Evolutionary conservation across 352 stramenopile species (phyloP).

Genomic region (Phytophthora pluvialis): DNA sequence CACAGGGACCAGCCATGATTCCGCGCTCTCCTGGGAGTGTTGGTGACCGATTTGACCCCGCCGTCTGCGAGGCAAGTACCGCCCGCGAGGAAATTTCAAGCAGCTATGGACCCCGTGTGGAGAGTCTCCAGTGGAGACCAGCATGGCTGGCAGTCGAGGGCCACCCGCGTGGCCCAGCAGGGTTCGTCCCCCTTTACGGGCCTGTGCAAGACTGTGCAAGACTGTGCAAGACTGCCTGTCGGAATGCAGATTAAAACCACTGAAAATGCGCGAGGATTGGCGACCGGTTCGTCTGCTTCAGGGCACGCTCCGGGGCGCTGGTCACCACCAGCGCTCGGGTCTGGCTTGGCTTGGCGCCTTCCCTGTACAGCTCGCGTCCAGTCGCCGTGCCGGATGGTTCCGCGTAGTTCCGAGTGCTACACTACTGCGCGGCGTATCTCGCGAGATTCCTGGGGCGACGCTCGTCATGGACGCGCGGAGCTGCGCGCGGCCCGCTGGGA

Average conservation of each 20-base stretch:
- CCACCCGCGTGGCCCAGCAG: too few species aligned
- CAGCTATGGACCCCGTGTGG: background rate
- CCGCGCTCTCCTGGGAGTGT: conserved; percentile 5
- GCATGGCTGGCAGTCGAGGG: background rate
- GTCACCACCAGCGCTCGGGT: conserved; percentile 14
- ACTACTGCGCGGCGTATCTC: conserved; percentile 16
- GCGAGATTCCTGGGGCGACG: background rate
- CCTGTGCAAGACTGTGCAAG: conserved; percentile 1
- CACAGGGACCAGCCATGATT: conserved; percentile 21
- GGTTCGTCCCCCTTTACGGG: conserved; percentile 17
- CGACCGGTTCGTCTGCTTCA: conserved; percentile 20
- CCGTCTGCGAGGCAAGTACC: conserved; percentile 1
- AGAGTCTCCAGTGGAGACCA: too few species aligned
- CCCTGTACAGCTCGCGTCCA: conserved; percentile 12
- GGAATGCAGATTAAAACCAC: conserved; percentile 31
- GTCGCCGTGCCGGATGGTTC: conserved; percentile 23
- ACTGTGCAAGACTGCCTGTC: conserved; percentile 18
- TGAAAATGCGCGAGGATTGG: conserved; percentile 27
- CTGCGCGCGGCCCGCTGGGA: background rate
- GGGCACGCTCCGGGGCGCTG: background rate
- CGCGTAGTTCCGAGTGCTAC: conserved; percentile 1
- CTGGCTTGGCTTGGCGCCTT: conserved; percentile 7
- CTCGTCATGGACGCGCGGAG: background rate
- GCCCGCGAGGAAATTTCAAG: background rate
- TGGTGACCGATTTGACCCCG: conserved; percentile 8